These are phyloP conservation scores for Claviceps sp. DNA, from an alignment of 2,329 filamentous ascomycete genomes.

Conservation along the genomic window DNA sequence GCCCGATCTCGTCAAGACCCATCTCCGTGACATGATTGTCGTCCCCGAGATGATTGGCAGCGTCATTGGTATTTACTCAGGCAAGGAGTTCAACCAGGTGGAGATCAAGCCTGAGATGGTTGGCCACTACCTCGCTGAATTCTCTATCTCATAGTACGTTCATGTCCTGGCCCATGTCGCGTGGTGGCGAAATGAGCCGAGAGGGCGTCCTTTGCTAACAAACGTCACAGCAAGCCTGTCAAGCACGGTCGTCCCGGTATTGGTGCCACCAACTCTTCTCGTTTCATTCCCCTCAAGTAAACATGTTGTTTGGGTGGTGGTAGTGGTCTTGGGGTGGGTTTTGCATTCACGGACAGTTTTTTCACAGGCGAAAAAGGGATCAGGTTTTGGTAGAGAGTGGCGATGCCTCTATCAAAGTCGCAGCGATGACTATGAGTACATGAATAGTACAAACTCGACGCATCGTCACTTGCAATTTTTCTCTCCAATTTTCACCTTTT, in stretches of 20 bases:
- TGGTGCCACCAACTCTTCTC: constrained; percentile 99
- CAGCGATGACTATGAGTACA: constrained; percentile 30
- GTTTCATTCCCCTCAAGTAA: constrained; percentile 99
- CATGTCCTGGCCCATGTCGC: background rate
- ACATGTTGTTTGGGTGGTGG: constrained; percentile 33
- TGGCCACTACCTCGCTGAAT: constrained; percentile 97
- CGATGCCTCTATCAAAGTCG: constrained; percentile 29
- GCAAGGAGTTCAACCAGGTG: constrained; percentile 99
- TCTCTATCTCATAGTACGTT: constrained; percentile 98
- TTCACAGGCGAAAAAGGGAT: constrained; percentile 38
- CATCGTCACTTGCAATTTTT: constrained; percentile 18
- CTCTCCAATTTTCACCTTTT: background rate
- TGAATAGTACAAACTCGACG: constrained; percentile 30
- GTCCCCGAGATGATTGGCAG: constrained; percentile 99
- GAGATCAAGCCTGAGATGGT: constrained; percentile 99
- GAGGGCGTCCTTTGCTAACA: constrained; percentile 31
- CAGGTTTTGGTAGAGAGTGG: constrained; percentile 36
- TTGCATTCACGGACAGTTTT: constrained; percentile 43
- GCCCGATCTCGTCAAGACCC: constrained; percentile 97
- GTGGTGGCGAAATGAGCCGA: background rate
- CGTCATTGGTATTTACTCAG: constrained; percentile 98
- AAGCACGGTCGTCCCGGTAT: constrained; percentile 99
- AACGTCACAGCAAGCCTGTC: constrained; percentile 72
- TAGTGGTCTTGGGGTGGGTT: constrained; percentile 32
- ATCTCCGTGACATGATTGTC: constrained; percentile 99